A percentile compares a stretch with the other conserved stretches of the same genome.
Evolutionary conservation across 306 rosid species (phyloP).

Genomic region (Senna tora): DNA sequence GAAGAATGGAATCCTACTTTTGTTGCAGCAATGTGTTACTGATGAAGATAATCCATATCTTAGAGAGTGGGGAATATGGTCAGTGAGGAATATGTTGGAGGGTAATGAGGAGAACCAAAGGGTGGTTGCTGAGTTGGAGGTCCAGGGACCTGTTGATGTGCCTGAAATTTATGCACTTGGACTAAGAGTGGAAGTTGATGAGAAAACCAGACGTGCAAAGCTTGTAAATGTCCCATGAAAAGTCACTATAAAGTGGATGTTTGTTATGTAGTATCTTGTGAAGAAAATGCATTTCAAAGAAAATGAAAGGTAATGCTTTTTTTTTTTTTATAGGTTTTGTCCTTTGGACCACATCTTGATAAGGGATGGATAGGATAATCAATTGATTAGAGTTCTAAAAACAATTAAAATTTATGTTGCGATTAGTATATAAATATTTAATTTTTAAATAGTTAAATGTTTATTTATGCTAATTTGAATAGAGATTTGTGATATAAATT

Average conservation of each 20-base stretch:
- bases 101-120: slow-evolving; percentile 70
- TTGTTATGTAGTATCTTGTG: not conserved
- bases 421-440: too few species aligned
- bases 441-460: too few species aligned
- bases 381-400: too few species aligned
- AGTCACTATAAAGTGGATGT: not conserved
- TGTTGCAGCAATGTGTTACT: slow-evolving; percentile 71
- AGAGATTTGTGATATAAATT: too few species aligned
- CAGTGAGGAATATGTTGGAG: slow-evolving; percentile 73
- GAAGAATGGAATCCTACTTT: slow-evolving; percentile 63
- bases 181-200: slow-evolving; percentile 74
- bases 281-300: slow-evolving; percentile 10
- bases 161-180: slow-evolving; percentile 75
- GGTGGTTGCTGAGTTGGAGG: slow-evolving; percentile 71
- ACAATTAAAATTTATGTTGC: too few species aligned
- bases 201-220: slow-evolving; percentile 62
- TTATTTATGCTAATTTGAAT: too few species aligned
- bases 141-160: slow-evolving; percentile 67
- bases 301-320: not conserved
- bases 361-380: too few species aligned
- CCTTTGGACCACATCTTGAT: too few species aligned
- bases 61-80: slow-evolving; percentile 93
- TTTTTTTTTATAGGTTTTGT: too few species aligned
- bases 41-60: slow-evolving; percentile 84
- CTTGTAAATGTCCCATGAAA: slow-evolving; percentile 63